Percentiles rank a stretch among this genome's conserved stretches.
These are phyloP conservation scores for Anisodus tanguticus DNA, from an alignment of 257 asterid genomes.

Conservation along the genomic window DNA sequence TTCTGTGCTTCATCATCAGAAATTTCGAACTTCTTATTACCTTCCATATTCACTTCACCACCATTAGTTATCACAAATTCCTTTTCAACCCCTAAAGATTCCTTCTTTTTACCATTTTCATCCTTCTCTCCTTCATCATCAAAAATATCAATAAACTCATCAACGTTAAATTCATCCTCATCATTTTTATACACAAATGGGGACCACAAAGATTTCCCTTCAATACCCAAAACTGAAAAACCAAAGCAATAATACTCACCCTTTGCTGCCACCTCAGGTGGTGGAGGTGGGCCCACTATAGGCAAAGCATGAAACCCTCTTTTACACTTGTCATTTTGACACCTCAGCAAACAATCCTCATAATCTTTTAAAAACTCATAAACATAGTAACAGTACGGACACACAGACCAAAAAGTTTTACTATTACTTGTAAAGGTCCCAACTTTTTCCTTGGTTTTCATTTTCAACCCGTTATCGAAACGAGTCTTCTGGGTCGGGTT, in stretches of 20 bases:
- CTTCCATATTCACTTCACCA: too few species aligned
- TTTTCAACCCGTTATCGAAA: not conserved
- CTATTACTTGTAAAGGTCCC: not conserved
- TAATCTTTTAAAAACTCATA: slow-evolving; percentile 53
- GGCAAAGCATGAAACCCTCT: slow-evolving; percentile 56
- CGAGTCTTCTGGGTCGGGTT: slow-evolving; percentile 24
- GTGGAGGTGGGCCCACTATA: slow-evolving; percentile 43
- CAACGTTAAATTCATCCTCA: not conserved
- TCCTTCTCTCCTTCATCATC: slow-evolving; percentile 30
- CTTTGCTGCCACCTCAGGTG: slow-evolving; percentile 54
- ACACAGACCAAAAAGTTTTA: slow-evolving; percentile 62
- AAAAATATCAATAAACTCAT: slow-evolving; percentile 6
- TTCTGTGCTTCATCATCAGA: slow-evolving; percentile 28
- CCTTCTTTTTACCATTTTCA: too few species aligned
- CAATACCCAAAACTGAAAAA: slow-evolving; percentile 42
- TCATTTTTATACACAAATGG: slow-evolving; percentile 40
- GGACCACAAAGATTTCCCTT: slow-evolving; percentile 38
- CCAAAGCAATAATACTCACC: slow-evolving; percentile 56
- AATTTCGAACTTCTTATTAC: too few species aligned
- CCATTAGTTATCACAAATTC: too few species aligned
- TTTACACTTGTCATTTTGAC: slow-evolving; percentile 54
- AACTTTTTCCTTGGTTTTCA: not conserved
- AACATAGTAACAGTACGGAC: slow-evolving; percentile 64
- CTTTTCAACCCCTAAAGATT: too few species aligned
- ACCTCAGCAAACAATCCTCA: slow-evolving; percentile 55